These are phyloP conservation scores for Oryza punctata DNA, from an alignment of 176 grass and related monocot genomes.

Conservation along the genomic window DNA sequence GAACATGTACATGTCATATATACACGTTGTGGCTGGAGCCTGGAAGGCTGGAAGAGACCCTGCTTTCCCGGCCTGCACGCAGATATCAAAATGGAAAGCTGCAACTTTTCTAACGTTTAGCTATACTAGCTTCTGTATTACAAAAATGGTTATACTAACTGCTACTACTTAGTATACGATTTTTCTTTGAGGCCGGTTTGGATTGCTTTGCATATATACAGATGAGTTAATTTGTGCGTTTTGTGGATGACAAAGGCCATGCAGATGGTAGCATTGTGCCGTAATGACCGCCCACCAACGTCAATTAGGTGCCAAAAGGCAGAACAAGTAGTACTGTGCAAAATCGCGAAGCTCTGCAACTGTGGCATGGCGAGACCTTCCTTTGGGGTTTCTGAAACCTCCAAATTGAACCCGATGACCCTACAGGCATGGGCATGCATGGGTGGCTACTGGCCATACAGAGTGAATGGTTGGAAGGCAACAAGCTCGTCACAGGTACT, in stretches of 20 bases:
- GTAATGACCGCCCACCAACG: neutral
- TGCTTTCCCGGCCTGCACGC: neutral
- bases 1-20: neutral
- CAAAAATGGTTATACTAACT: neutral
- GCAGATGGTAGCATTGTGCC: neutral
- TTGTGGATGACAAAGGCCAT: neutral
- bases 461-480: neutral
- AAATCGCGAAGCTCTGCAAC: neutral
- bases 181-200: neutral
- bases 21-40: neutral
- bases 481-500: neutral
- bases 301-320: neutral
- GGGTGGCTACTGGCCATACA: neutral
- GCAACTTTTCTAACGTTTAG: neutral
- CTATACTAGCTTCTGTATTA: neutral
- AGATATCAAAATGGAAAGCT: neutral
- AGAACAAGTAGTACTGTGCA: neutral
- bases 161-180: neutral
- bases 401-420: neutral
- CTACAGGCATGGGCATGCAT: neutral
- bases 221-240: no score
- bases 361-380: neutral
- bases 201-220: neutral
- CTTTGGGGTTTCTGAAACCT: neutral
- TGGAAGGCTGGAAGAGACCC: neutral